Evolutionary conservation across 2,329 filamentous ascomycete genomes (phyloP).

Genomic region (Fusarium sp.): DNA sequence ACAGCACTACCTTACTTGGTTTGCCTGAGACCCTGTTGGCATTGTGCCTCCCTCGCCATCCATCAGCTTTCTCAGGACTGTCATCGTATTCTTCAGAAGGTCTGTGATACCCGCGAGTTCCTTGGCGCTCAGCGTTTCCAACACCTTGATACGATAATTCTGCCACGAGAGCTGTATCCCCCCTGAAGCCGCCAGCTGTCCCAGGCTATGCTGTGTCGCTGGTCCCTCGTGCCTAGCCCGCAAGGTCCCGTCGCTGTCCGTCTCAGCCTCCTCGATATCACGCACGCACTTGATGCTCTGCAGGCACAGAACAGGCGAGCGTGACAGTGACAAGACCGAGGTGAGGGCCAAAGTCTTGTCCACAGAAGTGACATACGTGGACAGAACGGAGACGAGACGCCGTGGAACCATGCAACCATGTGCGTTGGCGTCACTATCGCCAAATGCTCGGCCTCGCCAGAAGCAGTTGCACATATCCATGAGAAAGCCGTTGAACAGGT

Average conservation of each 20-base stretch:
- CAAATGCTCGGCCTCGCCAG: constrained; percentile 81
- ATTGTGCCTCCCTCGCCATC: constrained; percentile 44
- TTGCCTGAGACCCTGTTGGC: constrained; percentile 26
- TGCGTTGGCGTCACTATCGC: constrained; percentile 71
- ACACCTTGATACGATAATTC: constrained; percentile 79
- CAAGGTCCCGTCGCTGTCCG: constrained; percentile 54
- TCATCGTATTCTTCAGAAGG: constrained; percentile 86
- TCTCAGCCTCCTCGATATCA: constrained; percentile 67
- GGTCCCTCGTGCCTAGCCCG: constrained; percentile 72
- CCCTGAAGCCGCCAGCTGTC: constrained; percentile 70
- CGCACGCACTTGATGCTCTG: constrained; percentile 68
- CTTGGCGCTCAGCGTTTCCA: constrained; percentile 73
- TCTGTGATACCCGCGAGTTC: constrained; percentile 75
- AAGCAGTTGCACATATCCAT: constrained; percentile 90
- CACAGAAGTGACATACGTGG: constrained; percentile 61
- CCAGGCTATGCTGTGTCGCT: constrained; percentile 75
- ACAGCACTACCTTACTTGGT: background rate
- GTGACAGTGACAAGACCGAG: constrained; percentile 68
- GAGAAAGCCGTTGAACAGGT: constrained; percentile 83
- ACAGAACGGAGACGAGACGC: constrained; percentile 58
- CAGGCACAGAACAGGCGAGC: constrained; percentile 67
- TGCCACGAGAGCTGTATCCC: constrained; percentile 78
- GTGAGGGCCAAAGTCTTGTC: constrained; percentile 61
- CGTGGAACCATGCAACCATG: constrained; percentile 64
- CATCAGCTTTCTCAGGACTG: constrained; percentile 70